These are phyloP conservation scores for Talaromyces verruculosus DNA, from an alignment of 2,329 filamentous ascomycete genomes.

Conservation along the genomic window DNA sequence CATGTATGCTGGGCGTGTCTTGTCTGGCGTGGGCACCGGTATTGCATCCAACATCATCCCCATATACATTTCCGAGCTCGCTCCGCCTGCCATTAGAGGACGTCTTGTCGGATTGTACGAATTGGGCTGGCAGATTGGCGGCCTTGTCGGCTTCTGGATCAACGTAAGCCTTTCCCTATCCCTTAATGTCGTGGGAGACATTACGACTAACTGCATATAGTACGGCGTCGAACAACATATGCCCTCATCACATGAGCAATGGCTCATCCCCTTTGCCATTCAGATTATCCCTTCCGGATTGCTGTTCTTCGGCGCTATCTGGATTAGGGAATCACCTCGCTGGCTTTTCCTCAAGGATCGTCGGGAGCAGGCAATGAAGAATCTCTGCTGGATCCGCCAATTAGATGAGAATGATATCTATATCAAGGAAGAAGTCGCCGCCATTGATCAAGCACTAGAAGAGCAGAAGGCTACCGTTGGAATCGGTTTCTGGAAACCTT, in stretches of 20 bases:
- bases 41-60: background rate
- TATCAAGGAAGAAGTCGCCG: constrained; percentile 50
- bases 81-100: background rate
- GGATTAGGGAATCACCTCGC: background rate
- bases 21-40: background rate
- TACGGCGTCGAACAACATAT: background rate
- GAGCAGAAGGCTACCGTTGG: constrained; percentile 46
- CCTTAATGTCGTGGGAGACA: background rate
- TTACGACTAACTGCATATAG: background rate
- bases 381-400: background rate
- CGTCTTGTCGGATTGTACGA: background rate
- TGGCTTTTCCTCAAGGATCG: background rate
- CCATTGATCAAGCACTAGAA: constrained; percentile 51
- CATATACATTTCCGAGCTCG: background rate
- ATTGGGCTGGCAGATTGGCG: background rate
- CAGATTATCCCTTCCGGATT: background rate
- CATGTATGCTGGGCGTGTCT: background rate
- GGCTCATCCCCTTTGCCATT: background rate
- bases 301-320: background rate
- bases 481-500: constrained; percentile 48
- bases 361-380: background rate
- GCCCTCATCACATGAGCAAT: background rate
- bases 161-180: background rate
- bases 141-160: background rate
- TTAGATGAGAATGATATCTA: constrained; percentile 48